Percentiles rank a stretch among this genome's conserved stretches.
Evolutionary conservation across 2,329 filamentous ascomycete genomes (phyloP).

Genomic region (Coniochaeta sp.): DNA sequence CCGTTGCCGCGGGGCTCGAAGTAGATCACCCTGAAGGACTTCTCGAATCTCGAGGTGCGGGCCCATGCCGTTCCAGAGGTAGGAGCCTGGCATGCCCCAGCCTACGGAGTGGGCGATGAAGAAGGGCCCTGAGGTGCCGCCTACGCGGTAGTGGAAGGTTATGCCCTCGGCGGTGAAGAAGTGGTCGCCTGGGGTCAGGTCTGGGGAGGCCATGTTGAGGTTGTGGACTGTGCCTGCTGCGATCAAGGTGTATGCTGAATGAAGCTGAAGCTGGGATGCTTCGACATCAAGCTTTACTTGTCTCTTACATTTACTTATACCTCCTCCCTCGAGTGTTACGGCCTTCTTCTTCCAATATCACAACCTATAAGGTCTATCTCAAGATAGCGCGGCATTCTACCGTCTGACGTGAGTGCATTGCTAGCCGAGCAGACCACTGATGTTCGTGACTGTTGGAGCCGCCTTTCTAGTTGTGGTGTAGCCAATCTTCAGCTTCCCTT

Average conservation of each 20-base stretch:
- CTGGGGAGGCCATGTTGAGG: neutral
- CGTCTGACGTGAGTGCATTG: neutral
- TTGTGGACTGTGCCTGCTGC: neutral
- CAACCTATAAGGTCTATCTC: no score
- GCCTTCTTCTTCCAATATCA: no score
- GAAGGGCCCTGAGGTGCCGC: neutral
- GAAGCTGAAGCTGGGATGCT: no score
- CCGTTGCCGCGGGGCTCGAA: slow-evolving; percentile 5
- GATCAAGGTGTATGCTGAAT: no score
- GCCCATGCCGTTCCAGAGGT: slow-evolving; percentile 2
- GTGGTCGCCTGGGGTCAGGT: neutral
- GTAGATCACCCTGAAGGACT: neutral
- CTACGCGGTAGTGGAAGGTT: slow-evolving; percentile 3
- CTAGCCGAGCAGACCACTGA: neutral
- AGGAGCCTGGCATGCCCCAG: slow-evolving; percentile 5
- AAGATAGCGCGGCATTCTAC: no score
- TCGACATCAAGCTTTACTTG: no score
- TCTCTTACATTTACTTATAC: no score
- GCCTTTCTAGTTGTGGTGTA: neutral
- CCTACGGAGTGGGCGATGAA: slow-evolving; percentile 4
- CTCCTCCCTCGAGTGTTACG: no score
- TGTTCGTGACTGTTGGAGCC: neutral
- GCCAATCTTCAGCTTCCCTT: no score
- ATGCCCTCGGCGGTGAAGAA: slow-evolving; percentile 2
- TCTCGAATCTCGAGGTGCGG: slow-evolving; percentile 4